phyloP scores from a whole-genome alignment of 1,284 basidiomycete genomes.

The Ganoderma multipileum region DNA sequence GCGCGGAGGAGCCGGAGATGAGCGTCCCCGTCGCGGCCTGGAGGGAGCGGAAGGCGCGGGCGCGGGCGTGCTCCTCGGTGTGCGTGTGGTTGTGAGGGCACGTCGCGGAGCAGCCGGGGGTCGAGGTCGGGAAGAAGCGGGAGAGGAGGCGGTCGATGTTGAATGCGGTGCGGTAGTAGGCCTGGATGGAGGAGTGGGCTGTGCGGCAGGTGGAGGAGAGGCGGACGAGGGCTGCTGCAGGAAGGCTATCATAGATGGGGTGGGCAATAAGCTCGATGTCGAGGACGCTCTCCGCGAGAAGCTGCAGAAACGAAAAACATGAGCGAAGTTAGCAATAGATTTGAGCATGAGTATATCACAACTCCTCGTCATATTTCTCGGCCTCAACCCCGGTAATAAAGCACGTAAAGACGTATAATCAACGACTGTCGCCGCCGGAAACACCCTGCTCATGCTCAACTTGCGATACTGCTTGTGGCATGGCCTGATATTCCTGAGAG shows the following conservation, averaged over 20 bases:
- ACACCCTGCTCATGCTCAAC: background rate
- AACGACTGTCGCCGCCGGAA: background rate
- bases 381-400: background rate
- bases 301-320: background rate
- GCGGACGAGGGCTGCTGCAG: slow-evolving; percentile 33
- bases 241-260: slow-evolving; percentile 29
- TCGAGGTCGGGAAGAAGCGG: slow-evolving; percentile 38
- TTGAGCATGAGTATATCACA: background rate
- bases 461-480: background rate
- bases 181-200: slow-evolving; percentile 24
- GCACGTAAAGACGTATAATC: background rate
- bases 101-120: slow-evolving; percentile 8
- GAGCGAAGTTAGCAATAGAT: background rate
- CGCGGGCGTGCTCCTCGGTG: slow-evolving; percentile 16
- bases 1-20: slow-evolving; percentile 56
- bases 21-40: slow-evolving; percentile 51
- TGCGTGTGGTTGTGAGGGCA: slow-evolving; percentile 15
- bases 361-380: background rate
- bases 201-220: slow-evolving; percentile 32
- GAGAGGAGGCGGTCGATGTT: slow-evolving; percentile 38
- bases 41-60: slow-evolving; percentile 48
- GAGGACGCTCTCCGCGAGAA: slow-evolving; percentile 33
- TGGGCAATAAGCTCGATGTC: slow-evolving; percentile 41
- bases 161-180: slow-evolving; percentile 34
- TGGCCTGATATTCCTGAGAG: background rate